Percentiles rank a stretch among this genome's conserved stretches.
phyloP scores from a whole-genome alignment of 2,329 filamentous ascomycete species.

The Colletotrichum spaethianum region DNA sequence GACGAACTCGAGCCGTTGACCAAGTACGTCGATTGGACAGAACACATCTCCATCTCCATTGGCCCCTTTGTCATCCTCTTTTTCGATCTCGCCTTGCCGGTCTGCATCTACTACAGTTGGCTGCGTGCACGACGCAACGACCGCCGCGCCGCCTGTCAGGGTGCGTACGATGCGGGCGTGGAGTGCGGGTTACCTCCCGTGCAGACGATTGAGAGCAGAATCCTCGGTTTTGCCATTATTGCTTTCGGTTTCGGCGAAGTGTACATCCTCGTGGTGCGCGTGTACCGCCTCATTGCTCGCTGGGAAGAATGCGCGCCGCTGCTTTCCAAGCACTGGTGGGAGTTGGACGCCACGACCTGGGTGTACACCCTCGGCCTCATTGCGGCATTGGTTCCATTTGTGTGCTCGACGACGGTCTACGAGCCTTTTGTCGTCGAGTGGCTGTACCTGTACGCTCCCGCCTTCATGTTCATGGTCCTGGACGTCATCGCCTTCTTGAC shows the following conservation, averaged over 20 bases:
- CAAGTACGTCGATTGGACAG: constrained; percentile 39
- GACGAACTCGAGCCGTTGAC: constrained; percentile 39
- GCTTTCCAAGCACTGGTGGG: constrained; percentile 35
- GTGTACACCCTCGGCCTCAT: constrained; percentile 38
- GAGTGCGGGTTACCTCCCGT: constrained; percentile 25
- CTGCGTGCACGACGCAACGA: constrained; percentile 35
- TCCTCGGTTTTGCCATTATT: constrained; percentile 37
- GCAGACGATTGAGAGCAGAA: constrained; percentile 34
- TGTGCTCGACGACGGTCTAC: constrained; percentile 37
- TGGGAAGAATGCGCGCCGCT: constrained; percentile 34
- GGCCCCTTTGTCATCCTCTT: constrained; percentile 39
- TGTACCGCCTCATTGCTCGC: constrained; percentile 36
- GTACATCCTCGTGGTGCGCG: constrained; percentile 38
- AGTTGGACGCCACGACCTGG: constrained; percentile 39
- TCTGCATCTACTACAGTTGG: constrained; percentile 40
- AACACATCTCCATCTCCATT: constrained; percentile 40
- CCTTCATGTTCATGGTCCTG: constrained; percentile 40
- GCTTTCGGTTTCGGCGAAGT: constrained; percentile 38
- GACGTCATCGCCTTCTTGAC: constrained; percentile 37
- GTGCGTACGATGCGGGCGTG: constrained; percentile 30
- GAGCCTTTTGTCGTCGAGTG: constrained; percentile 35
- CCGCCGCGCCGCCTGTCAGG: constrained; percentile 24
- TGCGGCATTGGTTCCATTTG: constrained; percentile 34
- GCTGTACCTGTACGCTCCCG: constrained; percentile 38
- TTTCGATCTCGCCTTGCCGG: constrained; percentile 34